Conservation (phyloP, 2,329 filamentous ascomycete species). For the Byssoonygena ceratinophila region DNA sequence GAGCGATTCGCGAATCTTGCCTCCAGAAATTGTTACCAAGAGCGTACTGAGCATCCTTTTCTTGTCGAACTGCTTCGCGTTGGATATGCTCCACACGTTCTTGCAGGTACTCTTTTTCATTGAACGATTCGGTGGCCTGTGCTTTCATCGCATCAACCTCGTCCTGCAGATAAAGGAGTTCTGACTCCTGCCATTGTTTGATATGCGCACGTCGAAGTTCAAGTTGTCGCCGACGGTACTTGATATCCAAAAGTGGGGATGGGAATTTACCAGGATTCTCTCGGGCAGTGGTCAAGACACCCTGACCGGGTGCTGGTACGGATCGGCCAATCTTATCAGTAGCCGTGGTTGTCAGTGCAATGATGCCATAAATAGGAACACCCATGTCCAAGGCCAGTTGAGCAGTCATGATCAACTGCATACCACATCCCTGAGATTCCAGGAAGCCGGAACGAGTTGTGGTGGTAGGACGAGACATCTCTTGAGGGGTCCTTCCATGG, state of each 20-base stretch:
- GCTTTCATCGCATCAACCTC: conserved; percentile 86
- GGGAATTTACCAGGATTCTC: conserved; percentile 87
- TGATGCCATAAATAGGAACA: conserved; percentile 89
- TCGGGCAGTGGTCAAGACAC: conserved; percentile 89
- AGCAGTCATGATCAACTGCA: conserved; percentile 97
- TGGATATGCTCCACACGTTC: conserved; percentile 81
- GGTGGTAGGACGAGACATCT: conserved; percentile 96
- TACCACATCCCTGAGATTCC: conserved; percentile 97
- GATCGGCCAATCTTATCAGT: conserved; percentile 99
- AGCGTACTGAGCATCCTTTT: conserved; percentile 84
- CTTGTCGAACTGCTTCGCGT: conserved; percentile 75
- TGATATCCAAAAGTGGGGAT: conserved; percentile 90
- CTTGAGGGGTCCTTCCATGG: conserved; percentile 84
- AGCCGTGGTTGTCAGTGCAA: conserved; percentile 87
- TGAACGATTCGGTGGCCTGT: conserved; percentile 57
- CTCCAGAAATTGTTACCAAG: conserved; percentile 99
- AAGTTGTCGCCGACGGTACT: conserved; percentile 90
- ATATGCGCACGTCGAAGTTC: conserved; percentile 89
- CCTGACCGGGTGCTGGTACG: conserved; percentile 89
- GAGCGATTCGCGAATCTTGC: conserved; percentile 83
- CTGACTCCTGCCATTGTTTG: conserved; percentile 91
- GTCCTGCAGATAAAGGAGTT: conserved; percentile 83
- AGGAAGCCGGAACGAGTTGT: conserved; percentile 97
- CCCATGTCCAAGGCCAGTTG: conserved; percentile 96
- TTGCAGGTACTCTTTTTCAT: conserved; percentile 73